Conservation (phyloP, 169 alveolate species). For the Theileria parva region DNA sequence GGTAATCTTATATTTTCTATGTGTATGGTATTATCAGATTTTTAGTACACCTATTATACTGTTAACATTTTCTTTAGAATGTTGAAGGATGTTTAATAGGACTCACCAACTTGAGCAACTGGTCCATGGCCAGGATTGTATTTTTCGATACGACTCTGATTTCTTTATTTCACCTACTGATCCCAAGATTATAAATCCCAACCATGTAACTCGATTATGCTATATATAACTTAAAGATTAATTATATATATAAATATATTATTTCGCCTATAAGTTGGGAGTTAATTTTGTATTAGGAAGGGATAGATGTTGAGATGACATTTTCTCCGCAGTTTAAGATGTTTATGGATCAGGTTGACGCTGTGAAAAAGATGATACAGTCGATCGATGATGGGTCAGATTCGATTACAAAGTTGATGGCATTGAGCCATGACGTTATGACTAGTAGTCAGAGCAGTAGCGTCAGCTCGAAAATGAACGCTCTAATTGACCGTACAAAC, state of each 20-base stretch:
- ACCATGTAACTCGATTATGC: not conserved
- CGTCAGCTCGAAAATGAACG: slow-evolving; percentile 56
- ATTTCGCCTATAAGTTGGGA: not conserved
- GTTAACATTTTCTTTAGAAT: not conserved
- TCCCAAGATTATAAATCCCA: not conserved
- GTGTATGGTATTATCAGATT: not conserved
- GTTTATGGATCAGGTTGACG: slow-evolving; percentile 48
- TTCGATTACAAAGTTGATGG: slow-evolving; percentile 33
- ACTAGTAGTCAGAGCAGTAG: slow-evolving; percentile 45
- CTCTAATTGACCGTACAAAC: slow-evolving; percentile 45
- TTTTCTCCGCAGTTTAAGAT: slow-evolving; percentile 11
- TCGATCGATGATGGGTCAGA: slow-evolving; percentile 49
- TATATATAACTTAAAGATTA: not conserved
- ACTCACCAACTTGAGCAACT: slow-evolving; percentile 49
- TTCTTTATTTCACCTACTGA: slow-evolving; percentile 30
- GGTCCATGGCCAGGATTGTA: slow-evolving; percentile 19
- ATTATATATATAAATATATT: not conserved
- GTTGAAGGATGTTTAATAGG: slow-evolving; percentile 54
- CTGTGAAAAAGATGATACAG: slow-evolving; percentile 24
- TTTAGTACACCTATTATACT: not conserved
- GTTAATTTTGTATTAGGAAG: not conserved
- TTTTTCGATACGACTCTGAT: slow-evolving; percentile 31
- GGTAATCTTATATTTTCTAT: not conserved
- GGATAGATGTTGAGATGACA: slow-evolving; percentile 13
- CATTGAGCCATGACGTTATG: slow-evolving; percentile 46